Percentiles rank a stretch among this genome's conserved stretches.
Evolutionary conservation across 306 rosid genomes (phyloP).

Genomic region (Cicer cuneatum): DNA sequence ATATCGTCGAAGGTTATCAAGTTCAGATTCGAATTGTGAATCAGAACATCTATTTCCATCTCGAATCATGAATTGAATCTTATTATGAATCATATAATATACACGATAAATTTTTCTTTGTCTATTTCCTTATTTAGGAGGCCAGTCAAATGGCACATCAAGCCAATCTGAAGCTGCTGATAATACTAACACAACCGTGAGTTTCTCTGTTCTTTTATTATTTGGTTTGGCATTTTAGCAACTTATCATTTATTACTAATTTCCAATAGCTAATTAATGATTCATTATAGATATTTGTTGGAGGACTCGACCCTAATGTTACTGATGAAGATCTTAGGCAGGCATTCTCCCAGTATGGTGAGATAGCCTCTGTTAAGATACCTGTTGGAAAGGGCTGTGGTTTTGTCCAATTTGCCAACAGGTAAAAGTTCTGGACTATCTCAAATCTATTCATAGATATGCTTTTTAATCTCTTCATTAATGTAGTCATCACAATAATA

Average conservation of each 20-base stretch:
- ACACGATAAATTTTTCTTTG: not conserved
- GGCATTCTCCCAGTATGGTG: constrained; percentile 86
- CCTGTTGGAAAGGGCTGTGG: constrained; percentile 99
- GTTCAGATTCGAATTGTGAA: not conserved
- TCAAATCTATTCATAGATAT: constrained; percentile 10
- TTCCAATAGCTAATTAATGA: constrained; percentile 43
- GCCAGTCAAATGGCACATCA: constrained; percentile 76
- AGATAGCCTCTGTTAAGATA: constrained; percentile 92
- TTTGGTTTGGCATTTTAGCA: constrained; percentile 16
- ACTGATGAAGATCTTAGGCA: constrained; percentile 96
- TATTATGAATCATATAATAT: constrained; percentile 11
- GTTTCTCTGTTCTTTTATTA: constrained; percentile 42
- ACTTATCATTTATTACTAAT: constrained; percentile 13
- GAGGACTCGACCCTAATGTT: constrained; percentile 94
- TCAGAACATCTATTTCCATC: not conserved
- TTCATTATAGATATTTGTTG: constrained; percentile 84
- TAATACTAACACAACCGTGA: constrained; percentile 91
- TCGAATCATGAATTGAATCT: not conserved
- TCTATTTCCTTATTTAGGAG: constrained; percentile 58
- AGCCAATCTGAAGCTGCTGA: constrained; percentile 78
- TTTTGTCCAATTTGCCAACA: constrained; percentile 90
- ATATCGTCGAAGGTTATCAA: constrained; percentile 7
- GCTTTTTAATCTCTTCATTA: constrained; percentile 17
- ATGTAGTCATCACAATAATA: constrained; percentile 25
- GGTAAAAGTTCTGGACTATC: constrained; percentile 53